Percentiles rank a stretch among this genome's conserved stretches.
These are phyloP conservation scores for Stropharia rugosoannulata DNA, from an alignment of 768 basidiomycete species.

Conservation along the genomic window DNA sequence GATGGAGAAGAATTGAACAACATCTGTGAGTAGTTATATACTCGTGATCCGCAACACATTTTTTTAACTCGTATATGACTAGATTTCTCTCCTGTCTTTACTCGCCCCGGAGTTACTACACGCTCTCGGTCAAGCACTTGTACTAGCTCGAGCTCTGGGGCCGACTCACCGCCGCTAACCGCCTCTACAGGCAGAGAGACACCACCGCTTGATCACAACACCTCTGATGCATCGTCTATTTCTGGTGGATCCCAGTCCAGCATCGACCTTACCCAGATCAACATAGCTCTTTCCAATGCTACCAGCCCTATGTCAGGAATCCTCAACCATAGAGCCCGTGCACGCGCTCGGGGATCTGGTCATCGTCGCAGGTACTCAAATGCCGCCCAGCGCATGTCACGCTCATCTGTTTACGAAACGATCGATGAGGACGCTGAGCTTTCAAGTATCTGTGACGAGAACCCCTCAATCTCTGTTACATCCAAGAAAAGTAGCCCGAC, in stretches of 20 bases:
- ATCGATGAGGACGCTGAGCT: slow-evolving; percentile 68
- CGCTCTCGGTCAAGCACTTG: slow-evolving; percentile 70
- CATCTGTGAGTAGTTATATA: slow-evolving; percentile 43
- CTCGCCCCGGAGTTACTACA: slow-evolving; percentile 48
- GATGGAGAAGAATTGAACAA: slow-evolving; percentile 61
- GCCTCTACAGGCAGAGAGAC: slow-evolving; percentile 43
- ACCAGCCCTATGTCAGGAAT: slow-evolving; percentile 48
- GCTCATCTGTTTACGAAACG: slow-evolving; percentile 74
- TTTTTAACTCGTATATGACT: background rate
- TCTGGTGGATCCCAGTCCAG: slow-evolving; percentile 78
- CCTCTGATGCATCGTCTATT: slow-evolving; percentile 65
- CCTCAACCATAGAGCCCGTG: slow-evolving; percentile 42
- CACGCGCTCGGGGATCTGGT: slow-evolving; percentile 59
- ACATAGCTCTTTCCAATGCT: slow-evolving; percentile 51
- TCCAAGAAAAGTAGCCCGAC: slow-evolving; percentile 34
- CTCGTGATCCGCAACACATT: slow-evolving; percentile 11
- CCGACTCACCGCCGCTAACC: slow-evolving; percentile 5
- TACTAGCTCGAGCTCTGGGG: slow-evolving; percentile 57
- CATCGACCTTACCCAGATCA: slow-evolving; percentile 68
- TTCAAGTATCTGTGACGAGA: slow-evolving; percentile 7
- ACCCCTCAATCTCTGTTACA: slow-evolving; percentile 8
- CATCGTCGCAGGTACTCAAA: slow-evolving; percentile 72
- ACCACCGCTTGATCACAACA: slow-evolving; percentile 56
- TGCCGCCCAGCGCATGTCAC: slow-evolving; percentile 46
- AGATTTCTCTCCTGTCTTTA: slow-evolving; percentile 58